phyloP scores from a whole-genome alignment of 2,329 filamentous ascomycete species.

The Sarocladium brachiariae region DNA sequence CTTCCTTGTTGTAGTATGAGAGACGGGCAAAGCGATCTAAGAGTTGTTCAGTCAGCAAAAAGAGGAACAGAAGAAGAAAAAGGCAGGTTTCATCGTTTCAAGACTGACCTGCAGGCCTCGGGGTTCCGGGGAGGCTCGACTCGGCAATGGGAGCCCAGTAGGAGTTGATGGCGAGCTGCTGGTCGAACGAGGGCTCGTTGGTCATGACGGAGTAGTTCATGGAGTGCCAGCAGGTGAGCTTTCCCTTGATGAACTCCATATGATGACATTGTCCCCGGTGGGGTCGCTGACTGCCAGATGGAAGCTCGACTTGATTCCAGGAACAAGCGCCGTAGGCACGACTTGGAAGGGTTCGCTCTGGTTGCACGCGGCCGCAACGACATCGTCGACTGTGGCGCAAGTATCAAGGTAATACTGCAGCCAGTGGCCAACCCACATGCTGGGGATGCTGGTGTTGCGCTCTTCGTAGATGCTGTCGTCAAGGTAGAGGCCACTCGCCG shows the following conservation, averaged over 20 bases:
- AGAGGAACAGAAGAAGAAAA: no score
- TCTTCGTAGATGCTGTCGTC: slow-evolving; percentile 16
- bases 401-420: slow-evolving; percentile 17
- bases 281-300: slow-evolving; percentile 14
- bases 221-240: slow-evolving; percentile 14
- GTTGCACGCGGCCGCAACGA: slow-evolving; percentile 7
- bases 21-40: slow-evolving; percentile 15
- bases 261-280: slow-evolving; percentile 13
- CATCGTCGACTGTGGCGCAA: slow-evolving; percentile 11
- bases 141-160: slow-evolving; percentile 10
- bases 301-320: slow-evolving; percentile 3
- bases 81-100: no score
- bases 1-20: slow-evolving; percentile 12
- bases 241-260: slow-evolving; percentile 14
- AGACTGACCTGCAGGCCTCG: slow-evolving; percentile 11
- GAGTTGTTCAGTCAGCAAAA: neutral
- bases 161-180: slow-evolving; percentile 10
- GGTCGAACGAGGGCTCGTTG: slow-evolving; percentile 13
- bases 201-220: slow-evolving; percentile 13
- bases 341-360: slow-evolving; percentile 13
- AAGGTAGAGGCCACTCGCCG: slow-evolving; percentile 17
- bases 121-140: slow-evolving; percentile 11
- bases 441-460: slow-evolving; percentile 2
- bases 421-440: slow-evolving; percentile 13
- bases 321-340: slow-evolving; percentile 6